phyloP scores from a whole-genome alignment of 2,329 filamentous ascomycete genomes.

The Trichoderma sp. region DNA sequence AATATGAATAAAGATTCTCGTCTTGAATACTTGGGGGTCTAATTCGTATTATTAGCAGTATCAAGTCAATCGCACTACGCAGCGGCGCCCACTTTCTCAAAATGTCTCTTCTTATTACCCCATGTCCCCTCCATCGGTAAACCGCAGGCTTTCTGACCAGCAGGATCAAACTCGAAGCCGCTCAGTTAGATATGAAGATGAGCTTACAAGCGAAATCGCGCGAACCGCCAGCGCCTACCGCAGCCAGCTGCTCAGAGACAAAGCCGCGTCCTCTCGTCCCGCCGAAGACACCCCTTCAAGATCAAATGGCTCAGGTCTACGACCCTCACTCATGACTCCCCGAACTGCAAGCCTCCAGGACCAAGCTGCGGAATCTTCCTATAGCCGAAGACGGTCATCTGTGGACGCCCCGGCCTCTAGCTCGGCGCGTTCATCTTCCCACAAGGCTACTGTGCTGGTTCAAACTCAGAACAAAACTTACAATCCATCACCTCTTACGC shows the following conservation, averaged over 20 bases:
- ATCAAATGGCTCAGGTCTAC: slow-evolving; percentile 33
- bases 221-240: slow-evolving; percentile 48
- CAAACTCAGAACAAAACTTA: slow-evolving; percentile 40
- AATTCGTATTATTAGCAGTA: slow-evolving; percentile 38
- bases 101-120: slow-evolving; percentile 48
- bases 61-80: slow-evolving; percentile 45
- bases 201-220: slow-evolving; percentile 40
- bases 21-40: neutral
- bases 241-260: slow-evolving; percentile 36
- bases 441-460: slow-evolving; percentile 36
- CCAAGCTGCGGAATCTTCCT: slow-evolving; percentile 30
- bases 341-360: slow-evolving; percentile 51
- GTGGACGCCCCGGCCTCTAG: slow-evolving; percentile 45
- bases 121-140: slow-evolving; percentile 50
- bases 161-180: slow-evolving; percentile 42
- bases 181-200: slow-evolving; percentile 41
- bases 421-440: slow-evolving; percentile 43
- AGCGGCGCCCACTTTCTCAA: slow-evolving; percentile 54
- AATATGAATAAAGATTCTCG: no score
- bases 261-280: slow-evolving; percentile 39
- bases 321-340: slow-evolving; percentile 49
- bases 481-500: slow-evolving; percentile 60
- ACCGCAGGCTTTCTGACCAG: slow-evolving; percentile 57
- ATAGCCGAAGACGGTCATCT: slow-evolving; percentile 41
- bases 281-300: slow-evolving; percentile 39